Percentiles rank a stretch among this genome's conserved stretches.
phyloP scores from a whole-genome alignment of 1,284 basidiomycete genomes.

The Farysia itapuensis region DNA sequence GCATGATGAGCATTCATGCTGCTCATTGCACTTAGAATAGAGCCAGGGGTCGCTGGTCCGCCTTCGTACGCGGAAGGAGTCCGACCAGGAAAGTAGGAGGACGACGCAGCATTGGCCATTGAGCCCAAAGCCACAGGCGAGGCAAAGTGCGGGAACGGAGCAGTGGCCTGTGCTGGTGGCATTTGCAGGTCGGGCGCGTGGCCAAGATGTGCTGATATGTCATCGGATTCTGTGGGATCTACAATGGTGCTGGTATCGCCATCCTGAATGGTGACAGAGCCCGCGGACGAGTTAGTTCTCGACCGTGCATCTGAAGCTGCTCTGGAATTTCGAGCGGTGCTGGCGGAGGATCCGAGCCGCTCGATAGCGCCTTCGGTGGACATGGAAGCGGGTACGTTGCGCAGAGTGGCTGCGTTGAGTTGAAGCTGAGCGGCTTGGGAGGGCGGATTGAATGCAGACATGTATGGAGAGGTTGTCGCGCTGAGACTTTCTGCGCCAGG shows the following conservation, averaged over 20 bases:
- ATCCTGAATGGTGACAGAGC: conserved; percentile 24
- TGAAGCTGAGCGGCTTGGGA: conserved; percentile 40
- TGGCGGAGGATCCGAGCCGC: conserved; percentile 10
- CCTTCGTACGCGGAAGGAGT: conserved; percentile 19
- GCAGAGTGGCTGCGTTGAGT: conserved; percentile 41
- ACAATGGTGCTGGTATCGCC: conserved; percentile 35
- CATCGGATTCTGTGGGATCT: conserved; percentile 16
- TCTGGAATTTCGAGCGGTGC: not conserved
- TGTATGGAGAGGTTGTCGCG: conserved; percentile 20
- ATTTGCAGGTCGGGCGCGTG: conserved; percentile 41
- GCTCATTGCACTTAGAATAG: conserved; percentile 38
- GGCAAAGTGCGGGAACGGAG: conserved; percentile 43
- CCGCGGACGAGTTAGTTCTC: conserved; percentile 22
- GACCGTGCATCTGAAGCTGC: no score
- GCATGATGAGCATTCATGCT: conserved; percentile 19
- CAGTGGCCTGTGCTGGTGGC: conserved; percentile 44
- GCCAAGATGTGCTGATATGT: conserved; percentile 5
- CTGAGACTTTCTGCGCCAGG: conserved; percentile 8
- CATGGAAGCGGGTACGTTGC: conserved; percentile 41
- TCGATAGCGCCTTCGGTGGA: conserved; percentile 36
- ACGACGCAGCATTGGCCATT: conserved; percentile 7
- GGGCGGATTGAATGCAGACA: conserved; percentile 30
- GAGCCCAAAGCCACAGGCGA: conserved; percentile 9
- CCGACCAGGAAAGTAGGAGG: conserved; percentile 21
- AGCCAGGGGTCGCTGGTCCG: conserved; percentile 42